Percentiles rank a stretch among this genome's conserved stretches.
These are phyloP conservation scores for Blastocystis sp. DNA, from an alignment of 352 stramenopile species.

Conservation along the genomic window DNA sequence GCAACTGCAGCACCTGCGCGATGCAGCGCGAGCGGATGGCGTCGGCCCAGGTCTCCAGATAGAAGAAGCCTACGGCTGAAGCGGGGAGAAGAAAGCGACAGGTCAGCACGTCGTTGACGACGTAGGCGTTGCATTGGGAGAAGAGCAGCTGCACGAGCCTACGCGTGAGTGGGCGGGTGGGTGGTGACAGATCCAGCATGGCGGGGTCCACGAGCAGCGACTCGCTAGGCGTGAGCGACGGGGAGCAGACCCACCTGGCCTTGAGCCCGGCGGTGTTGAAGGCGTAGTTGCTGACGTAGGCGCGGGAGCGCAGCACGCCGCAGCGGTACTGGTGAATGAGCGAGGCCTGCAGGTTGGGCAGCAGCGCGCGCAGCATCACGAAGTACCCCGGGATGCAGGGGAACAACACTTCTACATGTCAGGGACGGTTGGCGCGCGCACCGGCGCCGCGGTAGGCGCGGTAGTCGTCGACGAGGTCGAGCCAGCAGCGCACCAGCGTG, in stretches of 20 bases:
- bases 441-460: neutral
- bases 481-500: constrained; percentile 24
- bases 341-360: constrained; percentile 33
- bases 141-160: constrained; percentile 43
- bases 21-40: neutral
- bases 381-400: constrained; percentile 26
- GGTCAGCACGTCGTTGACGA: constrained; percentile 24
- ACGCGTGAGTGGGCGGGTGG: neutral
- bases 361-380: constrained; percentile 22
- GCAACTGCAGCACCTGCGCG: neutral
- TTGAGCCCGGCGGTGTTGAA: neutral
- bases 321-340: constrained; percentile 39
- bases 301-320: constrained; percentile 5
- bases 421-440: neutral
- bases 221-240: constrained; percentile 13
- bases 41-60: constrained; percentile 22
- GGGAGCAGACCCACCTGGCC: neutral
- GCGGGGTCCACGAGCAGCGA: neutral
- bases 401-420: constrained; percentile 8
- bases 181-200: constrained; percentile 23
- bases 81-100: neutral
- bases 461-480: constrained; percentile 17
- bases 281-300: neutral
- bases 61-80: constrained; percentile 9
- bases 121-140: constrained; percentile 47